Evolutionary conservation across 768 basidiomycete species (phyloP).

Genomic region (Strobilomyces confusus): DNA sequence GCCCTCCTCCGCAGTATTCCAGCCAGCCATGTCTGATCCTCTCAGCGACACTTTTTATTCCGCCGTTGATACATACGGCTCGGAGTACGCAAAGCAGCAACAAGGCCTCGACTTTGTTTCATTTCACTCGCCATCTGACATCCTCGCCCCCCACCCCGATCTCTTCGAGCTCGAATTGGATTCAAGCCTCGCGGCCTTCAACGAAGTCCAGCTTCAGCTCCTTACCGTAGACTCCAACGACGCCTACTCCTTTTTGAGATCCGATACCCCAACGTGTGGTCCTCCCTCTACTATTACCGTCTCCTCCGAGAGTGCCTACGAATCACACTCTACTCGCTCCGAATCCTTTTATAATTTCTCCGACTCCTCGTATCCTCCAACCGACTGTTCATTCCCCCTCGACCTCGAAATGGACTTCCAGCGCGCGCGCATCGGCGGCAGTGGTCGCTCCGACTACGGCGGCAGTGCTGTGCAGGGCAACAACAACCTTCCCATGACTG

Average conservation of each 20-base stretch:
- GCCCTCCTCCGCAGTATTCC: slow-evolving; percentile 28
- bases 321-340: slow-evolving; percentile 62
- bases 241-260: slow-evolving; percentile 60
- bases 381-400: slow-evolving; percentile 54
- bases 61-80: slow-evolving; percentile 33
- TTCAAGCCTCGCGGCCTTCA: slow-evolving; percentile 60
- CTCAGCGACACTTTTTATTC: slow-evolving; percentile 31
- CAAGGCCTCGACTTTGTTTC: slow-evolving; percentile 63
- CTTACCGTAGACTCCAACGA: slow-evolving; percentile 62
- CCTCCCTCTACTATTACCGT: slow-evolving; percentile 77
- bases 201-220: slow-evolving; percentile 59
- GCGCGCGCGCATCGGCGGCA: slow-evolving; percentile 50
- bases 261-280: slow-evolving; percentile 60
- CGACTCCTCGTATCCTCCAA: slow-evolving; percentile 46
- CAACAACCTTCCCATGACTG: slow-evolving; percentile 38
- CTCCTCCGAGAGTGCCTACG: slow-evolving; percentile 74
- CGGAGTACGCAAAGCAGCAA: slow-evolving; percentile 36
- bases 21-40: slow-evolving; percentile 29
- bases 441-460: slow-evolving; percentile 49
- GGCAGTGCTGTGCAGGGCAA: slow-evolving; percentile 35
- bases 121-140: slow-evolving; percentile 64
- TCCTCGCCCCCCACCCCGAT: slow-evolving; percentile 76
- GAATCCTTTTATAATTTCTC: slow-evolving; percentile 69
- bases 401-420: slow-evolving; percentile 75
- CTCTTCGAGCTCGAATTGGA: slow-evolving; percentile 83